Evolutionary conservation across 257 asterid genomes (phyloP).

Genomic region (Solanum neorickii): DNA sequence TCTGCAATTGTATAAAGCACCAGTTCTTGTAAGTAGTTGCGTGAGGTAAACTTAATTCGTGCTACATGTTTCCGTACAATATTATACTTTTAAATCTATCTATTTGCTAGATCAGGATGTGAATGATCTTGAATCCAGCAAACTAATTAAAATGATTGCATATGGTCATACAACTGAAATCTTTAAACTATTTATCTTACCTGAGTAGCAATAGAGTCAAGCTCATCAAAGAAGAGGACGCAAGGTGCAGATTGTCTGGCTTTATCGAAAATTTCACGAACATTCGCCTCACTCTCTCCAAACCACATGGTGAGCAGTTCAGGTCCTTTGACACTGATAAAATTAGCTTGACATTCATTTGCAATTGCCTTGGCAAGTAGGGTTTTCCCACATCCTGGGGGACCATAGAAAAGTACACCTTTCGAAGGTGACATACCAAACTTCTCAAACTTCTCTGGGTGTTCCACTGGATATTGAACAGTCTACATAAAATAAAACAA

Average conservation of each 20-base stretch:
- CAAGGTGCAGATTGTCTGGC: constrained; percentile 58
- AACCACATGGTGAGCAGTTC: constrained; percentile 69
- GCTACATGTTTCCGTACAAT: background rate
- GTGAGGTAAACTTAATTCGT: background rate
- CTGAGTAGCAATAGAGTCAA: constrained; percentile 54
- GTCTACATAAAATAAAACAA: constrained; percentile 20
- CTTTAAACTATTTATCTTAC: background rate
- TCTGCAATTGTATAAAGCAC: constrained; percentile 8
- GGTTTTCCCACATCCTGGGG: constrained; percentile 67
- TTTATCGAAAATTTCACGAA: constrained; percentile 54
- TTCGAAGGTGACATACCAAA: constrained; percentile 65
- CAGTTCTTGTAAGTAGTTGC: background rate
- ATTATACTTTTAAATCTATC: background rate
- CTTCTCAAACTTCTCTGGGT: constrained; percentile 57
- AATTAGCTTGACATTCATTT: constrained; percentile 61
- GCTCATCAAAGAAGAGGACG: constrained; percentile 53
- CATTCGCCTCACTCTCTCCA: constrained; percentile 67
- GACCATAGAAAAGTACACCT: constrained; percentile 59
- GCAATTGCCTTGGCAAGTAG: constrained; percentile 63
- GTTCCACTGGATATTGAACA: constrained; percentile 63
- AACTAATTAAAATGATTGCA: background rate
- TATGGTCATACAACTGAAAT: background rate
- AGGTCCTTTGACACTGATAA: constrained; percentile 55
- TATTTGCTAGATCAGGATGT: background rate
- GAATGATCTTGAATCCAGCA: background rate